A percentile compares a stretch with the other conserved stretches of the same genome.
Conservation (phyloP, 768 basidiomycete genomes). For the Leccinum disarticulatum region DNA sequence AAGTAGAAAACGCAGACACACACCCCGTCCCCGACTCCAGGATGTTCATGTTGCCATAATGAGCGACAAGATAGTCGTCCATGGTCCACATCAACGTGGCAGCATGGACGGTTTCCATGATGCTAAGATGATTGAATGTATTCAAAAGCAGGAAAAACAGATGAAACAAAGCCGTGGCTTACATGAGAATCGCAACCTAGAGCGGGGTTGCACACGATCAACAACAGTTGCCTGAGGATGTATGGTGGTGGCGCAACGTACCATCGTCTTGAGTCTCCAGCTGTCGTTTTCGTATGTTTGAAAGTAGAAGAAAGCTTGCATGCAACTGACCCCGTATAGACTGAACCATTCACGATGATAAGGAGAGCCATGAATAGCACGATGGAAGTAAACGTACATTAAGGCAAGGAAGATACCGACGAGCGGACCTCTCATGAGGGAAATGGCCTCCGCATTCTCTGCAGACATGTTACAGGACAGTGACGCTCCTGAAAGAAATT, state of each 20-base stretch:
- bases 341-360: conserved; percentile 3
- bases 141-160: background rate
- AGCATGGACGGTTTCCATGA: conserved; percentile 25
- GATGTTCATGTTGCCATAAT: conserved; percentile 12
- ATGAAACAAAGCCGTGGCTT: background rate
- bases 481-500: no score
- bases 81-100: conserved; percentile 21
- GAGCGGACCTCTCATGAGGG: conserved; percentile 27
- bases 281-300: conserved; percentile 21
- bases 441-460: background rate
- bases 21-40: conserved; percentile 19
- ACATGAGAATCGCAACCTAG: conserved; percentile 27
- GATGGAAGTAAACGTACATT: background rate
- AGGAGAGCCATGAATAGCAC: background rate
- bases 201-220: background rate
- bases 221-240: background rate
- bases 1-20: conserved; percentile 10
- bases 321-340: conserved; percentile 29
- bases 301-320: conserved; percentile 30
- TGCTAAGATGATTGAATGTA: conserved; percentile 6
- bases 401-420: conserved; percentile 26
- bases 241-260: conserved; percentile 8
- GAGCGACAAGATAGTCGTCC: conserved; percentile 24
- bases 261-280: conserved; percentile 22
- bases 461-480: background rate